These are phyloP conservation scores for Macrolepiota dolichaula DNA, from an alignment of 768 basidiomycete species.

Conservation along the genomic window DNA sequence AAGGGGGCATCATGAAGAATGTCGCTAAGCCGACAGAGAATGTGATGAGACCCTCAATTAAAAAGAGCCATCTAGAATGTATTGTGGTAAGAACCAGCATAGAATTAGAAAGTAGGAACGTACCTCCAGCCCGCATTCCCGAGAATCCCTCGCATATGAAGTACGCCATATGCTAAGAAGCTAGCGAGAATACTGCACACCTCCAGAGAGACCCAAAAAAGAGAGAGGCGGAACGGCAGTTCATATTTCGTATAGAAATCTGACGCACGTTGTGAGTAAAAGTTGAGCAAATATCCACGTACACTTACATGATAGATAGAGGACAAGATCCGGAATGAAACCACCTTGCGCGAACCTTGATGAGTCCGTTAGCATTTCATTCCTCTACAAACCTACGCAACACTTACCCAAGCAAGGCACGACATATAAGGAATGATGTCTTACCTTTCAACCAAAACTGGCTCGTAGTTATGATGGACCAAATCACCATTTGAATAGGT, in stretches of 20 bases:
- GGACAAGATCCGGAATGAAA: slow-evolving; percentile 56
- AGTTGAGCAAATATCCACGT: background rate
- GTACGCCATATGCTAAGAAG: slow-evolving; percentile 60
- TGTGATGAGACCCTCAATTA: slow-evolving; percentile 45
- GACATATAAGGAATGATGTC: slow-evolving; percentile 43
- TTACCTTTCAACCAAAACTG: slow-evolving; percentile 62
- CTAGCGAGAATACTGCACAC: slow-evolving; percentile 43
- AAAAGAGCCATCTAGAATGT: slow-evolving; percentile 45
- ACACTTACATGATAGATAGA: slow-evolving; percentile 56
- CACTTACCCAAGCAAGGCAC: slow-evolving; percentile 33
- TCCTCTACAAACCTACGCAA: too few species aligned
- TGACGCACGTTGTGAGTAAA: slow-evolving; percentile 14
- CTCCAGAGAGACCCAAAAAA: slow-evolving; percentile 53
- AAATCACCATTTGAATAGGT: slow-evolving; percentile 53
- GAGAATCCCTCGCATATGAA: slow-evolving; percentile 54
- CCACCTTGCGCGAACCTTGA: slow-evolving; percentile 29
- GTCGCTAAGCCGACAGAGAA: slow-evolving; percentile 49
- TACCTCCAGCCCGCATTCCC: slow-evolving; percentile 52
- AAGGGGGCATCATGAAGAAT: slow-evolving; percentile 59
- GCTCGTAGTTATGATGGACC: slow-evolving; percentile 46
- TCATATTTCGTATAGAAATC: slow-evolving; percentile 62
- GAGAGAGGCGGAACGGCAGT: slow-evolving; percentile 51
- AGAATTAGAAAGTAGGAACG: background rate
- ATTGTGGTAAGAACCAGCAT: background rate
- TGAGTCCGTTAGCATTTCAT: background rate